Conservation (phyloP, 2,329 filamentous ascomycete species). For the Dendryphion nanum region DNA sequence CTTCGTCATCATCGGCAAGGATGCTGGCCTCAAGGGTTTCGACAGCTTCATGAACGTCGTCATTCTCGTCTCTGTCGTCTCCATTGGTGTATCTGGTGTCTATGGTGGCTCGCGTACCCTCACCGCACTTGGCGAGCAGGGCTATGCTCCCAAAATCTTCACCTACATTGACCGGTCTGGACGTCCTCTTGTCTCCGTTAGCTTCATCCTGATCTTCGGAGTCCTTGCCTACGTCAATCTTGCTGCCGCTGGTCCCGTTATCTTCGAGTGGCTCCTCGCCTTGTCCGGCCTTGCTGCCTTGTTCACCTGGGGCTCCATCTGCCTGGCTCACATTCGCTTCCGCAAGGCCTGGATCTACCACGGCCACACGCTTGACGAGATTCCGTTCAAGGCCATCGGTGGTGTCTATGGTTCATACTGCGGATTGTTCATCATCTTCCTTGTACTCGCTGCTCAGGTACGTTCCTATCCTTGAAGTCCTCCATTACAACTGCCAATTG, state of each 20-base stretch:
- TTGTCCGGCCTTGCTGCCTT: constrained; percentile 71
- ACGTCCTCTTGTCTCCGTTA: constrained; percentile 73
- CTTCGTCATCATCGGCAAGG: constrained; percentile 64
- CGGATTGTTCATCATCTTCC: constrained; percentile 38
- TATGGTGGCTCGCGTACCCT: constrained; percentile 59
- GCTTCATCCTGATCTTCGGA: constrained; percentile 65
- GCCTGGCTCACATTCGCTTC: constrained; percentile 90
- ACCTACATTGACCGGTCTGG: constrained; percentile 81
- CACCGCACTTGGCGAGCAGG: constrained; percentile 50
- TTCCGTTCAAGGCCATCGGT: constrained; percentile 43
- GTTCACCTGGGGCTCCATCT: constrained; percentile 83
- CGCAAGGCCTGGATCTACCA: constrained; percentile 52
- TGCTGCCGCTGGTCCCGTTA: constrained; percentile 45
- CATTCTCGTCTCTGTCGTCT: constrained; percentile 61
- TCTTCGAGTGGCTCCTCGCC: constrained; percentile 77
- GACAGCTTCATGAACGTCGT: constrained; percentile 67
- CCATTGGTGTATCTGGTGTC: constrained; percentile 58
- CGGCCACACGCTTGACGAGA: constrained; percentile 43
- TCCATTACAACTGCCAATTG: constrained; percentile 32
- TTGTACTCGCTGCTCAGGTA: constrained; percentile 42
- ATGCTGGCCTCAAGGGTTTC: constrained; percentile 60
- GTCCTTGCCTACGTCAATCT: constrained; percentile 69
- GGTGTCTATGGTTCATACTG: constrained; percentile 43
- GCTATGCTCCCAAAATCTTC: constrained; percentile 74
- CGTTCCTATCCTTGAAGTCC: constrained; percentile 27